phyloP scores from a whole-genome alignment of 192 early-diverging fungal species.

The Gigaspora rosea region DNA sequence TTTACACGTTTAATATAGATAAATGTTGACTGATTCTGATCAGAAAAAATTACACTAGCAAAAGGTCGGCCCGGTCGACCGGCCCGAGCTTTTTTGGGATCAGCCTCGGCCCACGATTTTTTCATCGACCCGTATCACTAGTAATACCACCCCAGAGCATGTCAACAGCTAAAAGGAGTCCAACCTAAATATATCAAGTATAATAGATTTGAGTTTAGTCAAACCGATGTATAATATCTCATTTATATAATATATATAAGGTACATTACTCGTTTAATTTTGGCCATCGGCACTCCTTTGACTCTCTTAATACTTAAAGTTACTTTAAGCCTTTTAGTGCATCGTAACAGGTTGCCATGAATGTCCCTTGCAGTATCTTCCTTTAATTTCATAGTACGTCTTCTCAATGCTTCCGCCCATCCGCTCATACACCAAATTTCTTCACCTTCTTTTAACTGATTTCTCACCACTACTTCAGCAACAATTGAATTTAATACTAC shows the following conservation, averaged over 20 bases:
- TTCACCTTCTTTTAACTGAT: not conserved
- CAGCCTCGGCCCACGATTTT: no score
- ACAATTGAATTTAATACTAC: constrained; percentile 16
- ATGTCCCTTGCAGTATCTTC: constrained; percentile 7
- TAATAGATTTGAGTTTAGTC: not conserved
- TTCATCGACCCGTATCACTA: no score
- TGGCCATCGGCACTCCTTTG: constrained; percentile 11
- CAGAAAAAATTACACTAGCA: no score
- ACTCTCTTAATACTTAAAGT: constrained; percentile 16
- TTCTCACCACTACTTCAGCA: constrained; percentile 8
- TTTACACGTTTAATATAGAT: no score
- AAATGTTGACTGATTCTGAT: no score
- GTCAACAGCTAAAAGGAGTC: not conserved
- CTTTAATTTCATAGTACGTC: constrained; percentile 1
- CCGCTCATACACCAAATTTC: constrained; percentile 22
- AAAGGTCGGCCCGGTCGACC: no score
- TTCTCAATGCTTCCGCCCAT: constrained; percentile 18
- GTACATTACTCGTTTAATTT: constrained; percentile 12
- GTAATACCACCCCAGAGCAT: not conserved
- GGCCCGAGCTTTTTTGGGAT: no score
- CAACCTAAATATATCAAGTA: constrained; percentile 1
- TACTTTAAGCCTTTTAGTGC: constrained; percentile 1
- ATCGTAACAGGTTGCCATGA: constrained; percentile 12
- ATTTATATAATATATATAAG: not conserved
- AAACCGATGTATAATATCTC: not conserved